Conservation (phyloP, 2,329 filamentous ascomycete species). For the Endoconidiophora polonica region DNA sequence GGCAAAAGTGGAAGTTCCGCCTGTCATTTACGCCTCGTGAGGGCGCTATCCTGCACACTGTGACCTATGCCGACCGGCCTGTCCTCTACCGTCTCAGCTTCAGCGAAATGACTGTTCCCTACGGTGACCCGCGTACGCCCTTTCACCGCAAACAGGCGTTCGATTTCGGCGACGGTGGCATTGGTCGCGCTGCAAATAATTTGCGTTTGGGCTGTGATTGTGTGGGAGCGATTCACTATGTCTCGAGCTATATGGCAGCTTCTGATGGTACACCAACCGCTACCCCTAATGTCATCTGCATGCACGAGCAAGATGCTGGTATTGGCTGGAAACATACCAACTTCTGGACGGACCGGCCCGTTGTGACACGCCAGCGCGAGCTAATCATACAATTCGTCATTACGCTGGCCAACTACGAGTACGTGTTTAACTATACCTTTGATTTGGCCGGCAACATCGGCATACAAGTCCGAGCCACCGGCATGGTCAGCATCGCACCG, state of each 20-base stretch:
- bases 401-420: conserved; percentile 57
- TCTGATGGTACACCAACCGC: conserved; percentile 34
- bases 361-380: conserved; percentile 42
- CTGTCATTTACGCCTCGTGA: conserved; percentile 55
- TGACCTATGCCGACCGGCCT: conserved; percentile 48
- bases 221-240: conserved; percentile 48
- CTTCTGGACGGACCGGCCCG: conserved; percentile 44
- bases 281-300: conserved; percentile 44
- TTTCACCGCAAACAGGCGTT: conserved; percentile 57
- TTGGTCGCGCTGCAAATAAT: conserved; percentile 51
- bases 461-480: conserved; percentile 48
- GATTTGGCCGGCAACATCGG: conserved; percentile 44
- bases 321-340: conserved; percentile 59
- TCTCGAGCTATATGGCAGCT: conserved; percentile 39
- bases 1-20: conserved; percentile 55
- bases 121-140: conserved; percentile 46
- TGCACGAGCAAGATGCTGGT: conserved; percentile 56
- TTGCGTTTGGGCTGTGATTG: conserved; percentile 53
- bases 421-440: conserved; percentile 36
- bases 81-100: conserved; percentile 51
- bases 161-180: conserved; percentile 53
- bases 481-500: conserved; percentile 44
- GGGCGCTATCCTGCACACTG: conserved; percentile 52
- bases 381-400: conserved; percentile 53
- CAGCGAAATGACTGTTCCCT: conserved; percentile 55